phyloP scores from a whole-genome alignment of 768 basidiomycete genomes.

The Auricularia heimuer region DNA sequence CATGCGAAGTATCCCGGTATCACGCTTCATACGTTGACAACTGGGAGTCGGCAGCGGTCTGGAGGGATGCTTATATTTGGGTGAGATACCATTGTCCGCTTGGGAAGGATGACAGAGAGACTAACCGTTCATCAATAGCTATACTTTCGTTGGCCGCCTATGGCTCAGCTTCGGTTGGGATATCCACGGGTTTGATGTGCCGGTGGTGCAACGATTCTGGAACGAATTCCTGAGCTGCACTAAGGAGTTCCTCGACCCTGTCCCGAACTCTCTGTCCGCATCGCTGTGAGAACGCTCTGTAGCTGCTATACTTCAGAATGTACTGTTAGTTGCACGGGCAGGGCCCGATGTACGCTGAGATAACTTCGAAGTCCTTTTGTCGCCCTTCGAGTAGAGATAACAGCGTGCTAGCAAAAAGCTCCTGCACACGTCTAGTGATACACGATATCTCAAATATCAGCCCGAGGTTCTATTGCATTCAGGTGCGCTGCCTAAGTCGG shows the following conservation, averaged over 20 bases:
- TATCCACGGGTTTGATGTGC: conserved; percentile 58
- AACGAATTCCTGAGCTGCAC: conserved; percentile 41
- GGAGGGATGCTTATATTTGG: conserved; percentile 78
- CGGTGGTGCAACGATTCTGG: conserved; percentile 60
- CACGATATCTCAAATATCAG: too few species aligned
- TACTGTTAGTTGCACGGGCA: too few species aligned
- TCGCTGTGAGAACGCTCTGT: too few species aligned
- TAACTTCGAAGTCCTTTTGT: too few species aligned
- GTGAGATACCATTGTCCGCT: not conserved
- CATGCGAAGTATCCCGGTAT: conserved; percentile 50
- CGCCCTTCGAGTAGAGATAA: too few species aligned
- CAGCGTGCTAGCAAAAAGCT: too few species aligned
- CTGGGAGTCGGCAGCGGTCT: conserved; percentile 70
- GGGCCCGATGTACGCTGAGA: too few species aligned
- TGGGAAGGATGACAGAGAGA: not conserved
- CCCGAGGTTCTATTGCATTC: too few species aligned
- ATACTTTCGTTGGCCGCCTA: conserved; percentile 62
- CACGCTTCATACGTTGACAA: conserved; percentile 63
- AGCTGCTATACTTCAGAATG: too few species aligned
- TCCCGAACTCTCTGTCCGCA: not conserved
- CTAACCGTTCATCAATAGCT: conserved; percentile 21
- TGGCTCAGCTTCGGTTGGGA: conserved; percentile 80
- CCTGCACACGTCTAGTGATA: too few species aligned
- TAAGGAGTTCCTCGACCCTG: conserved; percentile 40
- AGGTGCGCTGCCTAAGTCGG: too few species aligned